phyloP scores from a whole-genome alignment of 495 filamentous ascomycete genomes.

The Endocarpon pusillum region DNA sequence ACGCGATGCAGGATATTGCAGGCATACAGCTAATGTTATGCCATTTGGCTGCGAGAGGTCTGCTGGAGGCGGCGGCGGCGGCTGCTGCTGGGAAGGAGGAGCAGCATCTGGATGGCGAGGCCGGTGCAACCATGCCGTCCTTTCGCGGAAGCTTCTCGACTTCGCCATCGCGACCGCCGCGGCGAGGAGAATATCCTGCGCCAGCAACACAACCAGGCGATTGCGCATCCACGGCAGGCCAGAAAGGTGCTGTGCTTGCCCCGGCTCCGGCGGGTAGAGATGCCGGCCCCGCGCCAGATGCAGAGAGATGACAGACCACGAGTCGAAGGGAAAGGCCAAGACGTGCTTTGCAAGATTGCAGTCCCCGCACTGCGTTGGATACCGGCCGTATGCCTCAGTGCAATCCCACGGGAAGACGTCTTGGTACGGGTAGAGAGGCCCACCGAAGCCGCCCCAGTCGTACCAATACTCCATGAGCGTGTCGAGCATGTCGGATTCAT shows the following conservation, averaged over 20 bases:
- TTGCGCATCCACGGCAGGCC: constrained; percentile 19
- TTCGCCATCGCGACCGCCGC: constrained; percentile 20
- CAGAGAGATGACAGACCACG: constrained; percentile 20
- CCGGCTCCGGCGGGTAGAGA: constrained; percentile 11
- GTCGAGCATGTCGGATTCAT: constrained; percentile 25
- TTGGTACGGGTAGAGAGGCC: constrained; percentile 18
- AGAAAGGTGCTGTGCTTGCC: too few species aligned
- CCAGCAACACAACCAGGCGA: constrained; percentile 18
- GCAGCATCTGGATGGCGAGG: too few species aligned
- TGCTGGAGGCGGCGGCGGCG: too few species aligned
- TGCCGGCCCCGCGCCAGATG: constrained; percentile 17
- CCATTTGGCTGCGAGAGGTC: too few species aligned
- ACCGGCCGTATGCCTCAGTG: constrained; percentile 23
- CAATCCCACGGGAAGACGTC: constrained; percentile 29
- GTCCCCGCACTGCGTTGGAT: constrained; percentile 16
- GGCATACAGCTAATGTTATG: too few species aligned
- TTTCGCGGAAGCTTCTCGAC: constrained; percentile 8
- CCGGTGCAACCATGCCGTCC: constrained; percentile 15
- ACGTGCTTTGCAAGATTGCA: constrained; percentile 27
- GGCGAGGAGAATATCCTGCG: constrained; percentile 13
- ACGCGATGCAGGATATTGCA: too few species aligned
- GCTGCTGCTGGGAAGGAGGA: constrained; percentile 4
- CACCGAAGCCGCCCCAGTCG: constrained; percentile 25
- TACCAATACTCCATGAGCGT: constrained; percentile 24
- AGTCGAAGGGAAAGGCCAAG: constrained; percentile 28